These are phyloP conservation scores for Naganishia kalamii DNA, from an alignment of 768 basidiomycete genomes.

Conservation along the genomic window DNA sequence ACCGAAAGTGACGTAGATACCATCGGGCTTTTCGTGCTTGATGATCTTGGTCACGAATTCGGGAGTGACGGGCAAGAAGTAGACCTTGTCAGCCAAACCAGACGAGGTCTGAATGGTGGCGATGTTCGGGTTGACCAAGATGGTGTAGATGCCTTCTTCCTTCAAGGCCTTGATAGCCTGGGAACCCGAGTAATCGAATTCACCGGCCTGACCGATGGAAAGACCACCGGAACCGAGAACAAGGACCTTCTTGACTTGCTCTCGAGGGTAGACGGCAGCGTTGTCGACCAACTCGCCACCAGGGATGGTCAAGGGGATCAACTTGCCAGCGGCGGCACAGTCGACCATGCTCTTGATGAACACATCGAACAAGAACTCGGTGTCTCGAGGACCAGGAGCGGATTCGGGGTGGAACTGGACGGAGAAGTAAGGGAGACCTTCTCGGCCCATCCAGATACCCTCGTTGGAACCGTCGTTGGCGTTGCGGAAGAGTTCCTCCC, in stretches of 20 bases:
- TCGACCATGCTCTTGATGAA: constrained; percentile 84
- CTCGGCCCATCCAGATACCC: constrained; percentile 81
- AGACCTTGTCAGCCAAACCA: constrained; percentile 97
- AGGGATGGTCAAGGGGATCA: constrained; percentile 49
- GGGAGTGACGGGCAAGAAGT: constrained; percentile 96
- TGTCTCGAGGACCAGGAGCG: constrained; percentile 92
- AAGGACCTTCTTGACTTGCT: constrained; percentile 81
- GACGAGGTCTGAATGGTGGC: constrained; percentile 97
- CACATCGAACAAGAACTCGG: constrained; percentile 96
- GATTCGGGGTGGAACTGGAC: constrained; percentile 99
- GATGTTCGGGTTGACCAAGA: constrained; percentile 97
- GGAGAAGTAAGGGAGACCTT: constrained; percentile 83
- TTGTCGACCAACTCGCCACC: constrained; percentile 68
- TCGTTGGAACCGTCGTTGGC: constrained; percentile 98
- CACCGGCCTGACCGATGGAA: constrained; percentile 97
- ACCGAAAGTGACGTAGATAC: constrained; percentile 97
- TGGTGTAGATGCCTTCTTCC: constrained; percentile 97
- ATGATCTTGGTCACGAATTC: constrained; percentile 98
- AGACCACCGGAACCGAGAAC: constrained; percentile 95
- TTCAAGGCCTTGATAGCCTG: constrained; percentile 99
- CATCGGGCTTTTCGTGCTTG: constrained; percentile 96
- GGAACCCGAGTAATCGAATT: constrained; percentile 99
- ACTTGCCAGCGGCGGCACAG: constrained; percentile 51
- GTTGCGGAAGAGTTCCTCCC: constrained; percentile 92
- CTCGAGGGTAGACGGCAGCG: constrained; percentile 58